These are phyloP conservation scores for Eimeria maxima DNA, from an alignment of 169 alveolate genomes.

Conservation along the genomic window DNA sequence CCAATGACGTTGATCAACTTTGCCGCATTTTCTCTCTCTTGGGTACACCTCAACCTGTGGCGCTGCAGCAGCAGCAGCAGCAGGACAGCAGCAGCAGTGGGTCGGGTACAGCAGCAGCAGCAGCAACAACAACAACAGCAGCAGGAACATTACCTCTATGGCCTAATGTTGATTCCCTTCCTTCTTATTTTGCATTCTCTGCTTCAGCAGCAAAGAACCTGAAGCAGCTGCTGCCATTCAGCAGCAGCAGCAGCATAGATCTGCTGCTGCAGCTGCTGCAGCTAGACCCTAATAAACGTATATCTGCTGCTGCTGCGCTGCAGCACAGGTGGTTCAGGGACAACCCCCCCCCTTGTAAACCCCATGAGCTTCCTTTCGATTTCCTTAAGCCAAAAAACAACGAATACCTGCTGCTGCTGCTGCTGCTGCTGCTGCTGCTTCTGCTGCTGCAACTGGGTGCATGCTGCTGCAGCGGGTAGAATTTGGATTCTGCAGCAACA, in stretches of 20 bases:
- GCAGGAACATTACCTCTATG: background rate
- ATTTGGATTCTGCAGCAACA: too few species aligned
- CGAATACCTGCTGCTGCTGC: background rate
- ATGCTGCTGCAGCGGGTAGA: too few species aligned
- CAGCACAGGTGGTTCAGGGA: slow-evolving; percentile 88
- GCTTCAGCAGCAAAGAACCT: slow-evolving; percentile 17
- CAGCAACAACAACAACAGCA: background rate
- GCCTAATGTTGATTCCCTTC: slow-evolving; percentile 25
- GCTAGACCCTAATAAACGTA: slow-evolving; percentile 88
- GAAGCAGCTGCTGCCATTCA: slow-evolving; percentile 31
- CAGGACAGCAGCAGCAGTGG: background rate
- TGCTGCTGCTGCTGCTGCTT: background rate
- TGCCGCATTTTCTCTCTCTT: slow-evolving; percentile 72
- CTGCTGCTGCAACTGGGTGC: too few species aligned
- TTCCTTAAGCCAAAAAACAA: background rate
- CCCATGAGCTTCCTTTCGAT: slow-evolving; percentile 82
- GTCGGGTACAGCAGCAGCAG: background rate
- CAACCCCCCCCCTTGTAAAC: slow-evolving; percentile 83
- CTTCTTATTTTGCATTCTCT: slow-evolving; percentile 56
- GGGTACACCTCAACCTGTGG: slow-evolving; percentile 40
- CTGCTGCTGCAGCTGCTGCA: slow-evolving; percentile 81
- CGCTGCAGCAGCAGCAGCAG: slow-evolving; percentile 1
- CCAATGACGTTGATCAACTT: slow-evolving; percentile 65
- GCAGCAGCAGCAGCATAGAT: too few species aligned
- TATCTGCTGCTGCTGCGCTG: slow-evolving; percentile 88